A percentile compares a stretch with the other conserved stretches of the same genome.
These are phyloP conservation scores for Naganishia albida DNA, from an alignment of 1,284 basidiomycete genomes.

Conservation along the genomic window DNA sequence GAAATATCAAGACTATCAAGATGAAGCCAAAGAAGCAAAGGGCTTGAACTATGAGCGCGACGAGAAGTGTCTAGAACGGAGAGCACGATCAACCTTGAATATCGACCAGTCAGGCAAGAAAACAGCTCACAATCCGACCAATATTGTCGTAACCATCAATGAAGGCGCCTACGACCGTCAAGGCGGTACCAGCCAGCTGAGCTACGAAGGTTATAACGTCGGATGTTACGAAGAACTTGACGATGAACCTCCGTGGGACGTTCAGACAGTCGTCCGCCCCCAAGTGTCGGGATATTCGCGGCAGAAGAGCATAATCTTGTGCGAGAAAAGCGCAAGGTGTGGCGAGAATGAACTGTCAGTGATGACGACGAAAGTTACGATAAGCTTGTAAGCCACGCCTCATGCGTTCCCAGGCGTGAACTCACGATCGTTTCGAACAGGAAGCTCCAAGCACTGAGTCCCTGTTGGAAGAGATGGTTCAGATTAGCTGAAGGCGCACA, in stretches of 20 bases:
- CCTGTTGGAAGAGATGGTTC: not conserved
- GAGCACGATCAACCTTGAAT: too few species aligned
- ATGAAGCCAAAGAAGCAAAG: slow-evolving; percentile 20
- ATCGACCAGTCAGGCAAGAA: too few species aligned
- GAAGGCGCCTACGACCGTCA: slow-evolving; percentile 36
- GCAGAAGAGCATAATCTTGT: slow-evolving; percentile 38
- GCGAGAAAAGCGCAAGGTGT: slow-evolving; percentile 39
- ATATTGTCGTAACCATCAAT: slow-evolving; percentile 33
- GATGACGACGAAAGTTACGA: not conserved
- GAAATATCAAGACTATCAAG: slow-evolving; percentile 32
- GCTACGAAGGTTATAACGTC: slow-evolving; percentile 37
- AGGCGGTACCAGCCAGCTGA: slow-evolving; percentile 38
- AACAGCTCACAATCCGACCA: slow-evolving; percentile 19
- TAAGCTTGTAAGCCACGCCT: too few species aligned
- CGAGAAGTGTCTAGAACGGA: slow-evolving; percentile 34
- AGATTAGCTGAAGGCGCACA: too few species aligned
- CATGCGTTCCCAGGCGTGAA: not conserved
- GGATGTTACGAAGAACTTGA: slow-evolving; percentile 34
- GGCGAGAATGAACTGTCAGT: slow-evolving; percentile 37
- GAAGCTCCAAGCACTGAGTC: slow-evolving; percentile 37
- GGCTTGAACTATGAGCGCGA: slow-evolving; percentile 36
- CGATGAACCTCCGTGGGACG: slow-evolving; percentile 29
- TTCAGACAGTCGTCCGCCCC: slow-evolving; percentile 33
- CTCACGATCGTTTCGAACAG: slow-evolving; percentile 38
- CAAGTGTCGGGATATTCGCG: slow-evolving; percentile 31